Conservation (phyloP, 768 basidiomycete species). For the Podaxis carcinomalis region DNA sequence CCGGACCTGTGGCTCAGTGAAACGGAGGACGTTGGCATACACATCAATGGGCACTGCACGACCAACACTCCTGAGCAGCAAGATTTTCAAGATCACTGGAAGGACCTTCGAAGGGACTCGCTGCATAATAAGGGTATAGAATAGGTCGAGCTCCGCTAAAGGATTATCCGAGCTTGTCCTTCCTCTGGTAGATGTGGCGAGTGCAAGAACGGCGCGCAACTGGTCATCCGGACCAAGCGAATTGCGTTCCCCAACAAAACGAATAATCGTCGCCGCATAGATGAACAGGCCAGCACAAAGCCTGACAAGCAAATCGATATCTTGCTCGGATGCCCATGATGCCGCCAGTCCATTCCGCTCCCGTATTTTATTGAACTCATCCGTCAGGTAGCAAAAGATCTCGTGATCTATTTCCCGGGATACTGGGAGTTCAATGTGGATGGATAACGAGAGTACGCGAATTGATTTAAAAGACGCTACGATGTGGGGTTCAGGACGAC, state of each 20-base stretch:
- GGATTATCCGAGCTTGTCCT: background rate
- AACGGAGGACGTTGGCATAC: background rate
- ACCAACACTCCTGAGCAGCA: background rate
- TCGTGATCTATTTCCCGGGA: background rate
- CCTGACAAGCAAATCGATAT: background rate
- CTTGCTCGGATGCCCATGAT: background rate
- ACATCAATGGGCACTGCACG: rapidly evolving
- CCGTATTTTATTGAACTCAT: background rate
- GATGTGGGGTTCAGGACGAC: too few species aligned
- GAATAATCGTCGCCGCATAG: background rate
- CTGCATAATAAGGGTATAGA: too few species aligned
- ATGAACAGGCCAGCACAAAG: background rate
- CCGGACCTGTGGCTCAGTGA: background rate
- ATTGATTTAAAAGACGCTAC: background rate
- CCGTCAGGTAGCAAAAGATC: conserved; percentile 1
- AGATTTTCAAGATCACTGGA: too few species aligned
- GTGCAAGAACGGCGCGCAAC: too few species aligned
- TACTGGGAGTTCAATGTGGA: background rate
- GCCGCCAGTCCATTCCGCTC: background rate
- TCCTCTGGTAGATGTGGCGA: too few species aligned
- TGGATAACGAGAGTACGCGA: background rate
- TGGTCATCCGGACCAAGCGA: too few species aligned
- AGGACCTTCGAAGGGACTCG: too few species aligned
- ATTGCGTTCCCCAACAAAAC: too few species aligned
- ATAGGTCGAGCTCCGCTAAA: background rate